Percentiles rank a stretch among this genome's conserved stretches.
These are phyloP conservation scores for Kodamaea neixiangensis DNA, from an alignment of 805 yeast genomes.

Conservation along the genomic window DNA sequence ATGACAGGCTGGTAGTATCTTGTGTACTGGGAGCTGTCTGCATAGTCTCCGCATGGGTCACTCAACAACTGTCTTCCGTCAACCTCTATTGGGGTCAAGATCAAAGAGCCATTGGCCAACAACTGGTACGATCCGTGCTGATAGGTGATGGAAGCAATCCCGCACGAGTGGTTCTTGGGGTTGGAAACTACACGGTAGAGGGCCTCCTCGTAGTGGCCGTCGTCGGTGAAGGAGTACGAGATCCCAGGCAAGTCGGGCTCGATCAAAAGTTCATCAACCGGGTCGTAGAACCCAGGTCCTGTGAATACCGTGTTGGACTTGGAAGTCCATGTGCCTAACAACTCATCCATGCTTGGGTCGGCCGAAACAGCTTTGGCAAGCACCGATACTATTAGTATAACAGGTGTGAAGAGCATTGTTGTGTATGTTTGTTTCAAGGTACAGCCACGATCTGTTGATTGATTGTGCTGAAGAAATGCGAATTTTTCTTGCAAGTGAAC, in stretches of 20 bases:
- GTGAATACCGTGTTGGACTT: constrained; percentile 94
- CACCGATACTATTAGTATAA: not conserved
- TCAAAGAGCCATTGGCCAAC: constrained; percentile 63
- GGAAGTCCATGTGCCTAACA: constrained; percentile 94
- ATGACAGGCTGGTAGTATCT: constrained; percentile 71
- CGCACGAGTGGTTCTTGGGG: constrained; percentile 75
- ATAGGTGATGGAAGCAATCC: constrained; percentile 76
- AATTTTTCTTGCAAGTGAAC: not conserved
- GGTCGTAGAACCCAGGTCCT: constrained; percentile 95
- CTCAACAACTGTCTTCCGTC: constrained; percentile 93
- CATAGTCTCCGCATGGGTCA: constrained; percentile 73
- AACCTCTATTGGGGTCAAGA: constrained; percentile 70
- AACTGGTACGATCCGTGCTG: constrained; percentile 87
- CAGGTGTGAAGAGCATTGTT: constrained; percentile 1
- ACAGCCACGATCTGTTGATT: not conserved
- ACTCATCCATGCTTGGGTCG: constrained; percentile 42
- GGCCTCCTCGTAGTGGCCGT: constrained; percentile 92
- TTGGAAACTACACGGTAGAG: constrained; percentile 74
- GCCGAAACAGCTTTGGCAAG: constrained; percentile 14
- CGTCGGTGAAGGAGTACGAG: constrained; percentile 87
- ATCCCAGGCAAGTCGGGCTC: constrained; percentile 97
- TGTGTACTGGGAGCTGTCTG: constrained; percentile 53
- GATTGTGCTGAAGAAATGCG: not conserved
- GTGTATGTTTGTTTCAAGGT: not conserved
- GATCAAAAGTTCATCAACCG: constrained; percentile 88